A percentile compares a stretch with the other conserved stretches of the same genome.
Evolutionary conservation across 495 filamentous ascomycete genomes (phyloP).

Genomic region (Penicillium fimorum): DNA sequence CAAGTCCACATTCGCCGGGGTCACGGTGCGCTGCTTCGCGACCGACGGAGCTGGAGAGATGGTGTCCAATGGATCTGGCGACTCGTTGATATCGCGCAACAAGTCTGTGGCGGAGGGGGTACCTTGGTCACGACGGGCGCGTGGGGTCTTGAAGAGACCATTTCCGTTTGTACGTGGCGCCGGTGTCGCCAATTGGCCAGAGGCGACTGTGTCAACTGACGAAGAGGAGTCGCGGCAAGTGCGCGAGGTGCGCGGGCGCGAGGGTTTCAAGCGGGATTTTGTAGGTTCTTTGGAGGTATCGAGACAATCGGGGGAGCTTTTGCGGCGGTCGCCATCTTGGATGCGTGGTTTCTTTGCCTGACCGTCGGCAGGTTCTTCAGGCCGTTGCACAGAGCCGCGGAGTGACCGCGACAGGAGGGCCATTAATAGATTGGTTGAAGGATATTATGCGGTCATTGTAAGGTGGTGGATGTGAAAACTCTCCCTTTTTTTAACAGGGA

Average conservation of each 20-base stretch:
- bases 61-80: slow-evolving; percentile 43
- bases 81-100: slow-evolving; percentile 24
- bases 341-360: slow-evolving; percentile 34
- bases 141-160: slow-evolving; percentile 17
- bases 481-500: not conserved
- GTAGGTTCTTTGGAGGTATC: slow-evolving; percentile 28
- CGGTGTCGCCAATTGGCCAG: slow-evolving; percentile 19
- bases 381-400: slow-evolving; percentile 38
- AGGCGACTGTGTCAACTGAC: slow-evolving; percentile 22
- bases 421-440: slow-evolving; percentile 27
- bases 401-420: slow-evolving; percentile 39
- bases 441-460: slow-evolving; percentile 10
- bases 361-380: slow-evolving; percentile 24
- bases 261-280: slow-evolving; percentile 16
- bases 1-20: slow-evolving; percentile 8
- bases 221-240: slow-evolving; percentile 21
- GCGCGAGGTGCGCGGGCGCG: slow-evolving; percentile 26
- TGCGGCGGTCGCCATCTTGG: slow-evolving; percentile 27
- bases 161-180: slow-evolving; percentile 25
- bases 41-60: slow-evolving; percentile 30
- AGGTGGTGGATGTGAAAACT: not conserved
- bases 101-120: slow-evolving; percentile 15
- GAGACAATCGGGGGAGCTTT: slow-evolving; percentile 43
- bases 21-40: slow-evolving; percentile 14
- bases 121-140: slow-evolving; percentile 14